phyloP scores from a whole-genome alignment of 148 eudicot genomes.

The Oxyria digyna region DNA sequence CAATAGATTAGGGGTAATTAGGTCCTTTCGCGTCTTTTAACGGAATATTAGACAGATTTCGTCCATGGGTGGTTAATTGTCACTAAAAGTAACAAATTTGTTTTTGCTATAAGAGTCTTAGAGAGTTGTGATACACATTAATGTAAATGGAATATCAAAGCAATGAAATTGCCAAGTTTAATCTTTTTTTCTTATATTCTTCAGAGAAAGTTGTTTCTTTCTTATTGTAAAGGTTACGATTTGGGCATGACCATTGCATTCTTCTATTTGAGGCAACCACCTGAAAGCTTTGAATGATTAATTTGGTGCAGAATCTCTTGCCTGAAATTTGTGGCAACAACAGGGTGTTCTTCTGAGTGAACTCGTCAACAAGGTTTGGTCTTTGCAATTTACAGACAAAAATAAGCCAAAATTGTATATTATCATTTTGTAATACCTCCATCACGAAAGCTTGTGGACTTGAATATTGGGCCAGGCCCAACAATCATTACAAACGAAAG shows the following conservation, averaged over 20 bases:
- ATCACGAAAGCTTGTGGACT: no score
- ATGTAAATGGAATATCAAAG: constrained; percentile 27
- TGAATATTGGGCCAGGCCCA: neutral
- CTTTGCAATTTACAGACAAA: neutral
- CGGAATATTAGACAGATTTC: no score
- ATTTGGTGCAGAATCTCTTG: neutral
- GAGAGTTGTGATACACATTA: constrained; percentile 10
- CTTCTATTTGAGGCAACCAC: neutral
- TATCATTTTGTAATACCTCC: neutral
- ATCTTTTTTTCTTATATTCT: constrained; percentile 4
- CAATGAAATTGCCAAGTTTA: constrained; percentile 20
- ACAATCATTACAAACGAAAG: neutral
- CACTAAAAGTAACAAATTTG: no score
- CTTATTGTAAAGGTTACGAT: neutral
- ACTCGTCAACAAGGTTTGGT: neutral
- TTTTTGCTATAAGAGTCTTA: neutral
- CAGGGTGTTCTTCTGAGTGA: neutral
- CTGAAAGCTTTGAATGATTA: neutral
- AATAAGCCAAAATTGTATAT: neutral
- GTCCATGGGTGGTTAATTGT: no score
- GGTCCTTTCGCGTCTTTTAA: no score
- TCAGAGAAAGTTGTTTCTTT: neutral
- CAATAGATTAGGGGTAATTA: no score
- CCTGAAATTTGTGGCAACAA: neutral
- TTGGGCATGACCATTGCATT: neutral